Base-by-base conservation (phyloP, 352 stramenopile species). In the Globisporangium carolinianum region DNA sequence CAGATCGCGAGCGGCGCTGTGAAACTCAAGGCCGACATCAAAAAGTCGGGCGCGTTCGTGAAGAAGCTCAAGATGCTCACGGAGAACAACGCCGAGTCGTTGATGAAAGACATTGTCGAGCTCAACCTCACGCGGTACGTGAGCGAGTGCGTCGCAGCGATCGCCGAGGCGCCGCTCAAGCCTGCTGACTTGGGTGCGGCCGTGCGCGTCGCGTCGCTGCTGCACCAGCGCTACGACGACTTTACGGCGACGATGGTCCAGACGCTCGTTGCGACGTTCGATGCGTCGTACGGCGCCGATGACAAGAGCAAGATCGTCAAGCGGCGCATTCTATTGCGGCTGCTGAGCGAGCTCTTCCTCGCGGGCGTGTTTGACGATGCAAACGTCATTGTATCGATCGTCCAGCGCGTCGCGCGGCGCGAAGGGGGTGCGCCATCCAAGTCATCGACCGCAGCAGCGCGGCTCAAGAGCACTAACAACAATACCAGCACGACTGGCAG, bases 1-100 rank as follows among this genome's bases (percentile, higher is more conserved):
- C 69, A 80, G 47, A 88, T 98, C 56, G 75, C 97, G 47, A 71
- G 67, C 2, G 88, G 78, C 54, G 88, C 90, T 52, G 87, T 97
- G 47, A 94, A 90, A 68, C 87, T 99, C 54, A 98, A 99, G 71
- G 94, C 89, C 55, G 96, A 99, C 79, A 91, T 99, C 55, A 99
- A 99, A 73, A 98, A 98, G 69, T 98, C 90, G 55, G 98, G 94
- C 38, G 92, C 95, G 41, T 98, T 99, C 76, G 96, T 98, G 24
- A 99, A 99, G 68, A 98, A 98, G 67, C 87, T 98, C 57, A 86
- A 86, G 55, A 62, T 81, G 60, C 74, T 97, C 43, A 81, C 67
- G 24, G 89, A 97, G 57, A 61, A 65, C 59, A 82, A 76, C 50
- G 73, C 79, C 47, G 73, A 87, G 38, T 68, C 79, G n/a, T 61